Percentiles rank a stretch among this genome's conserved stretches.
Conservation (phyloP, 2,329 filamentous ascomycete species). For the Elsinoe perseae region DNA sequence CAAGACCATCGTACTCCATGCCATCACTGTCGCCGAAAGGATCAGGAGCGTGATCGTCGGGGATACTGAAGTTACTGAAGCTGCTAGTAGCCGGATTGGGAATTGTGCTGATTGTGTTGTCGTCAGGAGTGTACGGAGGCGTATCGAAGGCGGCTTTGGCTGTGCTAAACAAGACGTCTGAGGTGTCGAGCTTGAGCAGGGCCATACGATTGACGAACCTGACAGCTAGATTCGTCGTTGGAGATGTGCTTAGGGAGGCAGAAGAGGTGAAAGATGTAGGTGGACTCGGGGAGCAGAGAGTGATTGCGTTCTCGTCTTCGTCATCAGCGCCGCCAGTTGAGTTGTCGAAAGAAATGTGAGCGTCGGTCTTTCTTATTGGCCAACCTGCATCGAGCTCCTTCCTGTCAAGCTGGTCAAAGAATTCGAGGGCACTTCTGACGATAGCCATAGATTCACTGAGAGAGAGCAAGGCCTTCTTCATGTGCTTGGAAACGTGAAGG, state of each 20-base stretch:
- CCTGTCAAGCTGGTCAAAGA: conserved; percentile 19
- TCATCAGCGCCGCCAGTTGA: neutral
- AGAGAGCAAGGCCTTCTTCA: conserved; percentile 28
- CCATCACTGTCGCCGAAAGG: neutral
- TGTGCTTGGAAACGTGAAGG: neutral
- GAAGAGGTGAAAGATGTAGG: conserved; percentile 16
- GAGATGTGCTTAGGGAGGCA: conserved; percentile 7
- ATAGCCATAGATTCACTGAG: conserved; percentile 21
- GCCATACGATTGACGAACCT: neutral
- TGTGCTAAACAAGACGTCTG: neutral
- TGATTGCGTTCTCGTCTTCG: neutral
- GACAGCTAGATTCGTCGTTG: neutral
- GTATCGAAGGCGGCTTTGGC: neutral
- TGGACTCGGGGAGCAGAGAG: conserved; percentile 17
- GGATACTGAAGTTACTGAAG: neutral
- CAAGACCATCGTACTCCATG: too few species aligned
- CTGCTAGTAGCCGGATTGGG: neutral
- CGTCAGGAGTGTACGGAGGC: neutral
- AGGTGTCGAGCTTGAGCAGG: neutral
- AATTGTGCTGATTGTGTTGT: neutral
- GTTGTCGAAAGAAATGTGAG: conserved; percentile 1
- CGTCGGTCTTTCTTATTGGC: conserved; percentile 21
- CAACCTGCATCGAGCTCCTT: conserved; percentile 29
- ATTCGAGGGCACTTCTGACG: neutral
- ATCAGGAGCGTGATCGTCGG: neutral